Percentiles rank a stretch among this genome's conserved stretches.
phyloP scores from a whole-genome alignment of 345 rosid species.

The Clausena lansium region DNA sequence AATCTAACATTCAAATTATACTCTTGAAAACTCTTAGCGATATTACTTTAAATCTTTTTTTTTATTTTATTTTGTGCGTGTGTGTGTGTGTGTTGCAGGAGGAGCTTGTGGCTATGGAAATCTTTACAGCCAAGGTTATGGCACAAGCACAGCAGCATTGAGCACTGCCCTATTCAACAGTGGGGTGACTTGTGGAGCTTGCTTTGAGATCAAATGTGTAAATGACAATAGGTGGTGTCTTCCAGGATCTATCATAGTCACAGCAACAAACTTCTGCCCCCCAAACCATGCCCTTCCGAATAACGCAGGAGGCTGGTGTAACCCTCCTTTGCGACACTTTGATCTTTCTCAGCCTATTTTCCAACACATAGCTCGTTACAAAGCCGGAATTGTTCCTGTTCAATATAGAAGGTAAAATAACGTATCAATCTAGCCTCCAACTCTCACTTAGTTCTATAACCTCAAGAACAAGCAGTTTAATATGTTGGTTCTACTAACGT shows the following conservation, averaged over 20 bases:
- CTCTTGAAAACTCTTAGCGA: not conserved
- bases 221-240: slow-evolving; percentile 31
- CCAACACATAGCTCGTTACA: slow-evolving; percentile 33
- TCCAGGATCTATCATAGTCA: slow-evolving; percentile 30
- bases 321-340: slow-evolving; percentile 33
- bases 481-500: too few relatives aligned
- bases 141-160: slow-evolving; percentile 27
- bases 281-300: slow-evolving; percentile 33
- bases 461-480: not conserved
- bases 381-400: slow-evolving; percentile 39
- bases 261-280: slow-evolving; percentile 44
- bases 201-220: slow-evolving; percentile 37
- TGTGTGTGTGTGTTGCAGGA: not conserved
- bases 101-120: slow-evolving; percentile 34
- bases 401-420: slow-evolving; percentile 27
- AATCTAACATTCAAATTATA: not conserved
- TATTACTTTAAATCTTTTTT: not conserved
- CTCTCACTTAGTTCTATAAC: not conserved
- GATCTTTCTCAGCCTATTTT: slow-evolving; percentile 41
- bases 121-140: slow-evolving; percentile 32
- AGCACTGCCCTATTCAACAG: slow-evolving; percentile 33
- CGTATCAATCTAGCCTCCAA: too few relatives aligned
- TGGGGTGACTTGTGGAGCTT: slow-evolving; percentile 36
- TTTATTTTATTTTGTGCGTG: fast-evolving
- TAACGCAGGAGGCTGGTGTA: slow-evolving; percentile 40